phyloP scores from a whole-genome alignment of 768 basidiomycete species.

The Saitozyma podzolica region DNA sequence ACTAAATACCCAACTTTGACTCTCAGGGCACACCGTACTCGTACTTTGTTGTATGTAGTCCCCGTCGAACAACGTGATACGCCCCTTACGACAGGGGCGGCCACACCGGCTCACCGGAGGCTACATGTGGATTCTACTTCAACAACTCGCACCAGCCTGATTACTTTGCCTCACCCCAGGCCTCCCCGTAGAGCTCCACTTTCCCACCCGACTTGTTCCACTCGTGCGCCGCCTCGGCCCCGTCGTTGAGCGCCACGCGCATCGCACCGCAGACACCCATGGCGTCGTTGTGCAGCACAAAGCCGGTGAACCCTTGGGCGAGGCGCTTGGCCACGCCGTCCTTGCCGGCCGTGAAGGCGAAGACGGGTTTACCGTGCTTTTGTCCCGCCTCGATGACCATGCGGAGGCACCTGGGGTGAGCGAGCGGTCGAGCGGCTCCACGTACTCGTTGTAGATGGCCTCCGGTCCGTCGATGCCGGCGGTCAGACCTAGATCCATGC shows the following conservation, averaged over 20 bases:
- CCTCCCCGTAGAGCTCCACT: neutral
- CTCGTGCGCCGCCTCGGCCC: neutral
- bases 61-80: too few species aligned
- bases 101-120: too few species aligned
- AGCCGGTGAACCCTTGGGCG: neutral
- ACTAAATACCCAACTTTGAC: too few species aligned
- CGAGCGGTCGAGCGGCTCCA: neutral
- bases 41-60: too few species aligned
- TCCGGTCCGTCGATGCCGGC: conserved; percentile 4
- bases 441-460: neutral
- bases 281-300: neutral
- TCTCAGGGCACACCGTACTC: too few species aligned
- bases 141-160: too few species aligned
- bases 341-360: neutral
- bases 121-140: too few species aligned
- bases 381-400: neutral
- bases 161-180: too few species aligned
- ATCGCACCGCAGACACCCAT: neutral
- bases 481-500: conserved; percentile 5
- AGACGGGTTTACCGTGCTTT: neutral
- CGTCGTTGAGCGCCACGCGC: neutral
- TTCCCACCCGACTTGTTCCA: neutral
- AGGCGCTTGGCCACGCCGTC: neutral
- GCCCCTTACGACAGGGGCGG: too few species aligned
- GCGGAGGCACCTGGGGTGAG: neutral